Base-by-base conservation (phyloP, 495 filamentous ascomycete genomes). In the Ramalina intermedia region DNA sequence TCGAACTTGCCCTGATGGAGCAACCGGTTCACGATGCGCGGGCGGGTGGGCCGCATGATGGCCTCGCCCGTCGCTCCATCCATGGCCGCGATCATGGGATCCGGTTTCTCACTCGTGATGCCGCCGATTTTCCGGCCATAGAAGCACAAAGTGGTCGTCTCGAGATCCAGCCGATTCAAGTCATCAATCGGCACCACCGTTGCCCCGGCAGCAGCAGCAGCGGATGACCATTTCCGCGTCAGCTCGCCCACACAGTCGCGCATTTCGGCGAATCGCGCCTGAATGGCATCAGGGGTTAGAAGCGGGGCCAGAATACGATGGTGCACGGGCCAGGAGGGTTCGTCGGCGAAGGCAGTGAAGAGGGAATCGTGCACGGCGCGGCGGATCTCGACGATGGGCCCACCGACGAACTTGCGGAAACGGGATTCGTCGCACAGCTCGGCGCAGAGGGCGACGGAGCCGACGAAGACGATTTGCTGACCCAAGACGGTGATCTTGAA, bases 401-500 rank as follows among this genome's bases (percentile, higher is more conserved):
- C 73, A 5, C 63, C 63, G 6, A 85, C 70, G 51, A 65, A 68
- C 62, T 90, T 90, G 18, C 70, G 59, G 61, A 88, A 91, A 38
- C 79, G 68, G 24, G 64, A 78, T 62, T 85, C 77, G 58, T 90
- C 79, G 61, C 79, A 87, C 29, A 84, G 61, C 60, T 88, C 85
- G 42, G 84, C 68, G 12, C 83, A 59, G 5, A 88, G 65, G 17
- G 69, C 73, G 38, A 76, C 73, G 48, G 69, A 70, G 16, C 65
- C 63, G 44, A 80, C 64, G 56, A 79, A 71, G 47, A 77, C 65
- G 48, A 74, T 65, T 41, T 71, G 66, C 39, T 74, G 55, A 52
- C 70, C 37, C 36, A 69, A 64, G 12, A 74, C 63, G n/a, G 70
- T 76, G 60, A 87, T 75, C 56, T 81, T 76, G 67, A 80, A 86